phyloP scores from a whole-genome alignment of 257 asterid species.

The Solanum okadae region DNA sequence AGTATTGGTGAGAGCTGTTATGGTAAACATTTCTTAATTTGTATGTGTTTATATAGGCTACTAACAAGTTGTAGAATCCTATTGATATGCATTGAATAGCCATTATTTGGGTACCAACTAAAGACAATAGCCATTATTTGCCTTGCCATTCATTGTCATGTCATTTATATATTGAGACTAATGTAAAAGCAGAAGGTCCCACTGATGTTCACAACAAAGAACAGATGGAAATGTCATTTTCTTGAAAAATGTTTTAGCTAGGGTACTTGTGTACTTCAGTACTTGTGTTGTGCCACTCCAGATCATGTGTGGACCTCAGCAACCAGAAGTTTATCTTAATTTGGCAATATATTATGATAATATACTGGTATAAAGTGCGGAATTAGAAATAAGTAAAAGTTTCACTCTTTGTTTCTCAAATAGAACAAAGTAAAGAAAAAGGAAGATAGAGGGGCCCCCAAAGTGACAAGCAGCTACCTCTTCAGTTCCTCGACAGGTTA shows the following conservation, averaged over 20 bases:
- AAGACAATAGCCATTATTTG: background rate
- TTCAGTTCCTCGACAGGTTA: too few species aligned
- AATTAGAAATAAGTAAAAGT: background rate
- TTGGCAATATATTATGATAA: background rate
- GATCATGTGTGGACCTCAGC: background rate
- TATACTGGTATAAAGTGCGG: background rate
- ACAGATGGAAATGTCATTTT: background rate
- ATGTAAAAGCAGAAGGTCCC: background rate
- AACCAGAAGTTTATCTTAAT: background rate
- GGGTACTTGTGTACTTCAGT: background rate
- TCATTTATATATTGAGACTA: background rate
- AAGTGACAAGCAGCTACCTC: too few species aligned
- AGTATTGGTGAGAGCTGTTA: background rate
- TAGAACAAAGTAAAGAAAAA: too few species aligned
- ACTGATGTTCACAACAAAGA: background rate
- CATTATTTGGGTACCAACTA: background rate
- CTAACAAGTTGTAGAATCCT: background rate
- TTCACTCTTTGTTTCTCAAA: too few species aligned
- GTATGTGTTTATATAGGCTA: background rate
- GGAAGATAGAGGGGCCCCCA: too few species aligned
- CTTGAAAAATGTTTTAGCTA: background rate
- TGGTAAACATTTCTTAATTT: background rate
- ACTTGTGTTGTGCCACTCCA: background rate
- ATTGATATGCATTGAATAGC: background rate
- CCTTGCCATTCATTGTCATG: background rate